Evolutionary conservation across 768 basidiomycete genomes (phyloP), one percentile per base, ranked within the genome.

Genomic region (Auriculariales sp.): DNA sequence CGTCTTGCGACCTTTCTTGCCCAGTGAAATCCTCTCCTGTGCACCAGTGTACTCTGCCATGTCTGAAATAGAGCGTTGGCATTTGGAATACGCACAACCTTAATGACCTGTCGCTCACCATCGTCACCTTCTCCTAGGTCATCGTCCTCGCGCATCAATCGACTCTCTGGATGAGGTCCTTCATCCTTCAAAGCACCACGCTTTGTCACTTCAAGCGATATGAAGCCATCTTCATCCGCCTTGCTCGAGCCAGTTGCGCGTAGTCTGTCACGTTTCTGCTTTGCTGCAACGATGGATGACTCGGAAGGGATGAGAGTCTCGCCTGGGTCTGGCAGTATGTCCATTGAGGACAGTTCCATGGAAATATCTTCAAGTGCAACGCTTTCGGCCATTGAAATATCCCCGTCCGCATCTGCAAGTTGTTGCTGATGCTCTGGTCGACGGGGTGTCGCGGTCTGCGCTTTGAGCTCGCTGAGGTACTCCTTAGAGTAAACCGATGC

Each of bases 81-180:
- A 50, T 49, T 29, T 42, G 30, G 17, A 29, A 28, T 19, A 14
- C 0, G 6, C 29, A 15, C 34, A 5, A 14, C n/a, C 29, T 11
- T 47, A 44, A 39, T 12, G 15, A 47, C 3, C 17, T 28, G 29
- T n/a, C 17, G 61, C 74, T 34, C 56, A 88, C 89, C 89, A 54
- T 92, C 89, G 32, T 91, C 89, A 2, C 80, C 87, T 59, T 91
- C 86, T 10, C 89, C 89, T 2, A 87, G 61, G 54, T 92, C 86
- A 61, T 92, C 89, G 33, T 92, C 89, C 63, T 92, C 89, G 46
- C 89, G 70, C 64, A 85, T 60, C 25, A 92, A 65, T 7, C 89
- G 75, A 60, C 86, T 89, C 56, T 82, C 83, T 5, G 88, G 89
- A 68, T 90, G 87, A 5, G 88, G 88, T 0, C 87, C 87, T 55